These are phyloP conservation scores for Nitzschia sp. DNA, from an alignment of 108 stramenopile genomes.

Conservation along the genomic window DNA sequence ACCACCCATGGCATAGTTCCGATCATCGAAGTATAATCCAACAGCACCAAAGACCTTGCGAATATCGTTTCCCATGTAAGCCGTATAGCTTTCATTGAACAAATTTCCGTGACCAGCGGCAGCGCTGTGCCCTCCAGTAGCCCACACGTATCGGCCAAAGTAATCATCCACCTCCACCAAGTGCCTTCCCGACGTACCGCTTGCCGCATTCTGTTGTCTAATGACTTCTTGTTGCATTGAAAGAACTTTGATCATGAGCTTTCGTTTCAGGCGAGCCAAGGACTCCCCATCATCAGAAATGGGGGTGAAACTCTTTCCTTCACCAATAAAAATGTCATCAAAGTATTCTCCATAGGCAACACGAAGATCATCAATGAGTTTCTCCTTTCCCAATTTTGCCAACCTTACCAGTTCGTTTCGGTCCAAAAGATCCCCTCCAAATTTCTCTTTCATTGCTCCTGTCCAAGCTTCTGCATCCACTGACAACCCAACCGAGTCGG, in stretches of 20 bases:
- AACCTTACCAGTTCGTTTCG: conserved; percentile 1
- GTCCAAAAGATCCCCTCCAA: conserved; percentile 25
- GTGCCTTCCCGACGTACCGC: not conserved
- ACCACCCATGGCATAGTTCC: conserved; percentile 77
- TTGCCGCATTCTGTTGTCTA: conserved; percentile 6
- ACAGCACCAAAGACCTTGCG: conserved; percentile 49
- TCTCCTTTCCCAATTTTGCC: conserved; percentile 16
- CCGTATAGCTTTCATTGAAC: conserved; percentile 67
- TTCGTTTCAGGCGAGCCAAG: conserved; percentile 28
- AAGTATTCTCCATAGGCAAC: conserved; percentile 42
- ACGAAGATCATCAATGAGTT: conserved; percentile 17
- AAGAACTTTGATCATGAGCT: conserved; percentile 44
- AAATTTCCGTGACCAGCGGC: conserved; percentile 82
- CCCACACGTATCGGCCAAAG: conserved; percentile 45
- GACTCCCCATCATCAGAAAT: conserved; percentile 18
- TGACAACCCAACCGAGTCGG: no score
- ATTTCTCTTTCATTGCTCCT: not conserved
- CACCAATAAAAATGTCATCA: conserved; percentile 31
- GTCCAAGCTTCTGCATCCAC: no score
- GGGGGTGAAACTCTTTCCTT: conserved; percentile 1
- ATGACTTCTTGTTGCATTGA: conserved; percentile 15
- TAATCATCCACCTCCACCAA: conserved; percentile 2
- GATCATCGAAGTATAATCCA: conserved; percentile 63
- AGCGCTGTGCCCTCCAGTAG: conserved; percentile 76
- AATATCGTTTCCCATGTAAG: conserved; percentile 51